Percentiles rank a stretch among this genome's conserved stretches.
Conservation (phyloP, 1,139 yeast genomes). For the Suhomyces wounanorum region DNA sequence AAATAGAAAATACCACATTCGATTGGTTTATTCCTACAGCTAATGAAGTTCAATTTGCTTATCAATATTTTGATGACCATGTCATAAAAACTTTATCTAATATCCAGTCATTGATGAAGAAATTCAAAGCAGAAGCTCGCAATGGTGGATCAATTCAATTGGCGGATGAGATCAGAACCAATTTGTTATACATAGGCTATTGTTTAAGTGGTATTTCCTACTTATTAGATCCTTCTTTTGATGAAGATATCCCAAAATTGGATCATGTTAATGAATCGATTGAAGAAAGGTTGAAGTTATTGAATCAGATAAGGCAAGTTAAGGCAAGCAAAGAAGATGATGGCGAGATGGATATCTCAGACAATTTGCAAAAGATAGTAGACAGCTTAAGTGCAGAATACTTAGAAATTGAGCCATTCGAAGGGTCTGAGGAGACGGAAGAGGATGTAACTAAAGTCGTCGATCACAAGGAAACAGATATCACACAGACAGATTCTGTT, state of each 20-base stretch:
- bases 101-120: constrained; percentile 42
- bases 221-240: constrained; percentile 69
- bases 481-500: neutral
- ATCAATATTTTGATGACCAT: constrained; percentile 56
- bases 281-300: constrained; percentile 35
- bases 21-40: constrained; percentile 75
- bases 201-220: constrained; percentile 74
- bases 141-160: constrained; percentile 28
- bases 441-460: neutral
- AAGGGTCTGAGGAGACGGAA: constrained; percentile 12
- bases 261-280: constrained; percentile 37
- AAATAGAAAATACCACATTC: constrained; percentile 50
- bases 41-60: constrained; percentile 62
- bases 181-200: constrained; percentile 59
- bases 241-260: constrained; percentile 47
- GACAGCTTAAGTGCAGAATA: constrained; percentile 34
- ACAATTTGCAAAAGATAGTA: constrained; percentile 40
- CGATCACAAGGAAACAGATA: neutral
- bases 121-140: constrained; percentile 20
- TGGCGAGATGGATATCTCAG: constrained; percentile 36
- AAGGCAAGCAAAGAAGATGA: constrained; percentile 24
- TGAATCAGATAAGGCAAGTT: constrained; percentile 36
- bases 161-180: constrained; percentile 55
- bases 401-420: constrained; percentile 21
- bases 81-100: constrained; percentile 45